These are phyloP conservation scores for Penicillium oxalicum DNA, from an alignment of 2,329 filamentous ascomycete species.

Conservation along the genomic window DNA sequence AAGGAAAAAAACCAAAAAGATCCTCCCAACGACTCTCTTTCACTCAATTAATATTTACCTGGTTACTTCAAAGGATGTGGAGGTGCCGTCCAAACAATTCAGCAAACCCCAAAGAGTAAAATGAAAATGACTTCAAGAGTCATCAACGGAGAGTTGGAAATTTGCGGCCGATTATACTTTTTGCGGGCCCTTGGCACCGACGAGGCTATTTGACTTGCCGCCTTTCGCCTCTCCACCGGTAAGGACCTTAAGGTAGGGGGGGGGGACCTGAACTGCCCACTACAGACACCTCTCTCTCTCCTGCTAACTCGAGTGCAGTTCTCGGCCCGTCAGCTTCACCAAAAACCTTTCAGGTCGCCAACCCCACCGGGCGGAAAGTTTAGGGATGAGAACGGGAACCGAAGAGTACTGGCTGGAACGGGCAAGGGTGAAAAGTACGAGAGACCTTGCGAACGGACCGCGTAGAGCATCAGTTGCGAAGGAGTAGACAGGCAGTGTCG, in stretches of 20 bases:
- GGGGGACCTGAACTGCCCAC: background rate
- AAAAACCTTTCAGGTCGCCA: background rate
- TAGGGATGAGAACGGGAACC: slow-evolving; percentile 3
- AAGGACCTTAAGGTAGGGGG: too few species aligned
- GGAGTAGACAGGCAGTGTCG: too few species aligned
- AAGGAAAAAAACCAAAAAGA: background rate
- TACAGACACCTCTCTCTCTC: slow-evolving; percentile 7
- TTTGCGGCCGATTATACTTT: too few species aligned
- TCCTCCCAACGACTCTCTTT: too few species aligned
- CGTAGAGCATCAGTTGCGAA: too few species aligned
- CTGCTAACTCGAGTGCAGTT: background rate
- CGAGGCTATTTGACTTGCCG: too few species aligned
- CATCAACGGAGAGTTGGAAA: background rate
- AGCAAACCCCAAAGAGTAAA: background rate
- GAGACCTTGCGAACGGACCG: too few species aligned
- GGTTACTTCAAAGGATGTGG: too few species aligned
- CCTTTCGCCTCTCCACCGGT: too few species aligned
- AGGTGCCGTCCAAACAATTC: background rate
- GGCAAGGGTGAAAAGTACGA: background rate
- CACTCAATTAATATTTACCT: background rate
- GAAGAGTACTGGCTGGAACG: background rate
- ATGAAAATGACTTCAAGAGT: background rate
- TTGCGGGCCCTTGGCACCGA: too few species aligned
- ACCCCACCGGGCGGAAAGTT: slow-evolving; percentile 14
- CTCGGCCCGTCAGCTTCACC: slow-evolving; percentile 1